These are phyloP conservation scores for Ephemerocybe angulata DNA, from an alignment of 768 basidiomycete species.

Conservation along the genomic window DNA sequence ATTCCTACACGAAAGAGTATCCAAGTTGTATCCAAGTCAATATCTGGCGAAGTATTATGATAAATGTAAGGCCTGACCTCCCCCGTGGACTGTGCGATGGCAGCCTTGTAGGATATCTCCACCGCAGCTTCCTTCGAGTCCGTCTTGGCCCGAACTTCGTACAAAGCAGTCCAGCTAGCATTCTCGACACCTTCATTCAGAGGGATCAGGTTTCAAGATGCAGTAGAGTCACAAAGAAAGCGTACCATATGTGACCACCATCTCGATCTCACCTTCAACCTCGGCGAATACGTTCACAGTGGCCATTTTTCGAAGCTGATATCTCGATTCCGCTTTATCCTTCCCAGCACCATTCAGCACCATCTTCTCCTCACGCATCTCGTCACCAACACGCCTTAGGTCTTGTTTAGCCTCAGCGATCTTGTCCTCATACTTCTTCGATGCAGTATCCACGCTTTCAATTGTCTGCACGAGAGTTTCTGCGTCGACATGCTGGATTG, in stretches of 20 bases:
- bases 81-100: slow-evolving; percentile 39
- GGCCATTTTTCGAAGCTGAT: too few relatives aligned
- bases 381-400: too few relatives aligned
- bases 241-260: slow-evolving; percentile 36
- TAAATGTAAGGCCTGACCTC: slow-evolving; percentile 24
- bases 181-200: slow-evolving; percentile 35
- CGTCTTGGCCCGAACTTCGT: slow-evolving; percentile 42
- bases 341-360: slow-evolving; percentile 5
- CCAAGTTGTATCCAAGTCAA: too few relatives aligned
- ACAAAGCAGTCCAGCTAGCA: slow-evolving; percentile 36
- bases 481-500: too few relatives aligned
- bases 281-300: slow-evolving; percentile 35
- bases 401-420: too few relatives aligned
- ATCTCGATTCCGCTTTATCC: slow-evolving; percentile 21
- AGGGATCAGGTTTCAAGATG: too few relatives aligned
- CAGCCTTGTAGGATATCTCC: slow-evolving; percentile 37
- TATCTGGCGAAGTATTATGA: neutral
- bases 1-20: slow-evolving; percentile 26
- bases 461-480: too few relatives aligned
- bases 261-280: slow-evolving; percentile 31
- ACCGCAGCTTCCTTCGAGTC: slow-evolving; percentile 34
- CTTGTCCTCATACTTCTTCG: too few relatives aligned
- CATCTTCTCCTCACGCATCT: too few relatives aligned
- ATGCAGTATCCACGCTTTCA: too few relatives aligned
- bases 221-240: too few relatives aligned